Conservation (phyloP, 73 alveolate genomes). For the Uronychia binucleata region DNA sequence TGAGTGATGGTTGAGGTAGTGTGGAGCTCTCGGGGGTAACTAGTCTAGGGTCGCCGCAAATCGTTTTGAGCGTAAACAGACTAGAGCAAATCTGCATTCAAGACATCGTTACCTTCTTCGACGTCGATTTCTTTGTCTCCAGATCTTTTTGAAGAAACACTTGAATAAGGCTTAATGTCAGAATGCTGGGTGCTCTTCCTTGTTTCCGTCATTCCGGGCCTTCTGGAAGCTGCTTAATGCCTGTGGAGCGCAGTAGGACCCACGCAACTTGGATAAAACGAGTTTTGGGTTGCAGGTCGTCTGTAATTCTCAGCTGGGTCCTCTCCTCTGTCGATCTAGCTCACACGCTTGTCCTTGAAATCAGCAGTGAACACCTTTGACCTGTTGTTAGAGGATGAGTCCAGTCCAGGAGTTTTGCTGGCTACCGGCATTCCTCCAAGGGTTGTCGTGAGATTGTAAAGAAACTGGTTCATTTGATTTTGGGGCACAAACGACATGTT, state of each 20-base stretch:
- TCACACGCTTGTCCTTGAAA: background rate
- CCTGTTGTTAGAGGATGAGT: background rate
- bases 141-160: background rate
- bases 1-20: too few species aligned
- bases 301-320: background rate
- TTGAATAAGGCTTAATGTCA: background rate
- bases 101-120: background rate
- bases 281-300: too few species aligned
- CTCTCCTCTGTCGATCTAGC: background rate
- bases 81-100: background rate
- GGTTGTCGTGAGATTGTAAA: background rate
- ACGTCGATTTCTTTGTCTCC: background rate
- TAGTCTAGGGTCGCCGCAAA: background rate
- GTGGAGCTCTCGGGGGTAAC: too few species aligned
- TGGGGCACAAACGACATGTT: background rate
- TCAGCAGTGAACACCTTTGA: background rate
- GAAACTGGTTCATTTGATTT: background rate
- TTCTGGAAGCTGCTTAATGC: background rate
- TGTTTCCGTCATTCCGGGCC: background rate
- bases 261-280: background rate
- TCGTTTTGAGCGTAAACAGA: constrained; percentile 3
- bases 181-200: background rate
- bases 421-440: background rate
- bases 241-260: background rate
- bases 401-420: background rate